Evolutionary conservation across 148 eudicot species (phyloP).

Genomic region (Nepenthes gracilis): DNA sequence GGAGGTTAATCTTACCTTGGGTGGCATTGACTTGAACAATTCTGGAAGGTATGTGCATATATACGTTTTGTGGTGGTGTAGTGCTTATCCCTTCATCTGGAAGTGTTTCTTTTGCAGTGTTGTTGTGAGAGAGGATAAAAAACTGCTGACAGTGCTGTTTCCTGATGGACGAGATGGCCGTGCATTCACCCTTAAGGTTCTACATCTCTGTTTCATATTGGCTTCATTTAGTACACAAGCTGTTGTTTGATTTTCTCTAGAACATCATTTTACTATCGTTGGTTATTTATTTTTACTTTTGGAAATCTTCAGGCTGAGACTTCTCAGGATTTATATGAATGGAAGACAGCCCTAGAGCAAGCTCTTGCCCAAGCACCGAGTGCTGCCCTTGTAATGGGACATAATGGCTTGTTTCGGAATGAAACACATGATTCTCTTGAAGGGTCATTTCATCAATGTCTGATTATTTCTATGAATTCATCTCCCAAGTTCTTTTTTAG

Average conservation of each 20-base stretch:
- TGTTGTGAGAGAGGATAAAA: slow-evolving; percentile 84
- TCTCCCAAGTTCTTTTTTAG: background rate
- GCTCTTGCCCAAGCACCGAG: slow-evolving; percentile 99
- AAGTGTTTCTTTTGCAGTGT: slow-evolving; percentile 38
- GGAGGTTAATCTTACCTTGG: slow-evolving; percentile 87
- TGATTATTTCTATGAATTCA: slow-evolving; percentile 4
- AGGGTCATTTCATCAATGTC: slow-evolving; percentile 83
- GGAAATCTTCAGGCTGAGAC: slow-evolving; percentile 71
- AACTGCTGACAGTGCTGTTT: slow-evolving; percentile 77
- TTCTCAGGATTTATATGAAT: slow-evolving; percentile 82
- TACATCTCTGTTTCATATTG: background rate
- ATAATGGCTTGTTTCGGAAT: slow-evolving; percentile 87
- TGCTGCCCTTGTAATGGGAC: slow-evolving; percentile 99
- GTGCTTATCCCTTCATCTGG: background rate
- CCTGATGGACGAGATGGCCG: slow-evolving; percentile 96
- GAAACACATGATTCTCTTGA: slow-evolving; percentile 65
- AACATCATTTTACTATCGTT: background rate
- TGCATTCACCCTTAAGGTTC: slow-evolving; percentile 97
- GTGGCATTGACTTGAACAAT: slow-evolving; percentile 97
- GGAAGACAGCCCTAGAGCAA: slow-evolving; percentile 91
- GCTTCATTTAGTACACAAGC: background rate
- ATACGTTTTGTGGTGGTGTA: background rate
- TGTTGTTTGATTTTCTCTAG: too few species aligned
- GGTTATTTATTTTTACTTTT: background rate
- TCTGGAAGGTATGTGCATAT: slow-evolving; percentile 80